Evolutionary conservation across 495 filamentous ascomycete genomes (phyloP).

Genomic region (Tuber umbilicatum): DNA sequence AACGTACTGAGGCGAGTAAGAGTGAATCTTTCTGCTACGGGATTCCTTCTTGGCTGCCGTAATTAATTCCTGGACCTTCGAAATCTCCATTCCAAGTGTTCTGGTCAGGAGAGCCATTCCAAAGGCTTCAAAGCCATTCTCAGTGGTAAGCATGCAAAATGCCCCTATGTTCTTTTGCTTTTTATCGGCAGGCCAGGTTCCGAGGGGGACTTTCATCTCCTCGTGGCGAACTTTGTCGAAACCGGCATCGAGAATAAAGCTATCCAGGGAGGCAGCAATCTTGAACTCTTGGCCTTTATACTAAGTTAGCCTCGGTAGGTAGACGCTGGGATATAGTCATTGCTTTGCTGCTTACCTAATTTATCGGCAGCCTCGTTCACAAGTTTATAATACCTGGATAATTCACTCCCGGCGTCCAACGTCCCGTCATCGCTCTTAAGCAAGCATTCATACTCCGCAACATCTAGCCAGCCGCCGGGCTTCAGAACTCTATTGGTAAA

Average conservation of each 20-base stretch:
- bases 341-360: conserved; percentile 8
- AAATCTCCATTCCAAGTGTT: conserved; percentile 18
- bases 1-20: conserved; percentile 26
- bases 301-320: background rate
- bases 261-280: background rate
- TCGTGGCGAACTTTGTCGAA: conserved; percentile 23
- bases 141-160: conserved; percentile 15
- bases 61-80: conserved; percentile 14
- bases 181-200: conserved; percentile 27
- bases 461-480: conserved; percentile 29
- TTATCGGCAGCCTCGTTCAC: conserved; percentile 27
- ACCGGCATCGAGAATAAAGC: conserved; percentile 9
- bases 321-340: conserved; percentile 16
- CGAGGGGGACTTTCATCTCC: conserved; percentile 20
- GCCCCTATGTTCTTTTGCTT: conserved; percentile 30
- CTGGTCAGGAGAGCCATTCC: conserved; percentile 25
- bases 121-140: conserved; percentile 32
- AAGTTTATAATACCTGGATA: conserved; percentile 23
- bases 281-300: conserved; percentile 21
- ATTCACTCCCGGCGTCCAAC: background rate
- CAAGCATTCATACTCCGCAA: conserved; percentile 21
- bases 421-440: conserved; percentile 31
- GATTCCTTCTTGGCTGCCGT: conserved; percentile 14
- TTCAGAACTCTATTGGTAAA: conserved; percentile 10
- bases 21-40: conserved; percentile 24